Evolutionary conservation across 352 stramenopile species (phyloP).

Genomic region (Globisporangium carolinianum): DNA sequence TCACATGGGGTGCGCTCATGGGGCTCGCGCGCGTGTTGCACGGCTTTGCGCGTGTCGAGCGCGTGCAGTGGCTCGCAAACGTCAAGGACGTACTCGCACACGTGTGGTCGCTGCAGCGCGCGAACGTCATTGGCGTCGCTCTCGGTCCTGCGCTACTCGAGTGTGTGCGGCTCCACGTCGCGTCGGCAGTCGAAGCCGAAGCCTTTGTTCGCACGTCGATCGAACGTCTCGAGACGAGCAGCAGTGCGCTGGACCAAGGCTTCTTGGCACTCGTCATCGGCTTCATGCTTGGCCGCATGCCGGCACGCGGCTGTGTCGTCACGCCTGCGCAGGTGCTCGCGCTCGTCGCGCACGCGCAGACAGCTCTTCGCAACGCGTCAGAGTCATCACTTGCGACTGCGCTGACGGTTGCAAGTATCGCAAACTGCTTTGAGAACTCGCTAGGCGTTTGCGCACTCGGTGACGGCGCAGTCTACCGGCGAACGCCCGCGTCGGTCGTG

Average conservation of each 20-base stretch:
- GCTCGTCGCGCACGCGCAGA: slow-evolving; percentile 1
- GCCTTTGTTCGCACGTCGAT: slow-evolving; percentile 25
- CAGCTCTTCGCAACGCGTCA: background rate
- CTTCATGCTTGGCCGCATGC: slow-evolving; percentile 18
- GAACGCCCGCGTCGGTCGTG: background rate
- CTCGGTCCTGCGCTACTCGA: slow-evolving; percentile 34
- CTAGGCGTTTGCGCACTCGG: slow-evolving; percentile 7
- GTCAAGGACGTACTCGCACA: slow-evolving; percentile 23
- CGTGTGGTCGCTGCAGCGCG: slow-evolving; percentile 15
- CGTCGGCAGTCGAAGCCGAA: slow-evolving; percentile 18
- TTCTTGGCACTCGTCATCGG: slow-evolving; percentile 23
- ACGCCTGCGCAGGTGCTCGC: background rate
- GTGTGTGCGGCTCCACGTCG: slow-evolving; percentile 25
- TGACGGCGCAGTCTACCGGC: background rate
- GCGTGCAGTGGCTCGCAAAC: slow-evolving; percentile 37
- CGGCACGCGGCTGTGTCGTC: slow-evolving; percentile 1
- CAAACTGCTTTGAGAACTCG: slow-evolving; percentile 13
- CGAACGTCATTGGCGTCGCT: slow-evolving; percentile 20
- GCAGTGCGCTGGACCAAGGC: background rate
- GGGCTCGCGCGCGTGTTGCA: slow-evolving; percentile 22
- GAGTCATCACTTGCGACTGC: background rate
- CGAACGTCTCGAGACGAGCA: slow-evolving; percentile 11
- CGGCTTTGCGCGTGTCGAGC: slow-evolving; percentile 22
- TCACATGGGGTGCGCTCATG: slow-evolving; percentile 28
- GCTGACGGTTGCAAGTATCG: slow-evolving; percentile 2